A percentile compares a stretch with the other conserved stretches of the same genome.
Evolutionary conservation across 2,329 filamentous ascomycete genomes (phyloP).

Genomic region (Fusarium neocosmosporiellum): DNA sequence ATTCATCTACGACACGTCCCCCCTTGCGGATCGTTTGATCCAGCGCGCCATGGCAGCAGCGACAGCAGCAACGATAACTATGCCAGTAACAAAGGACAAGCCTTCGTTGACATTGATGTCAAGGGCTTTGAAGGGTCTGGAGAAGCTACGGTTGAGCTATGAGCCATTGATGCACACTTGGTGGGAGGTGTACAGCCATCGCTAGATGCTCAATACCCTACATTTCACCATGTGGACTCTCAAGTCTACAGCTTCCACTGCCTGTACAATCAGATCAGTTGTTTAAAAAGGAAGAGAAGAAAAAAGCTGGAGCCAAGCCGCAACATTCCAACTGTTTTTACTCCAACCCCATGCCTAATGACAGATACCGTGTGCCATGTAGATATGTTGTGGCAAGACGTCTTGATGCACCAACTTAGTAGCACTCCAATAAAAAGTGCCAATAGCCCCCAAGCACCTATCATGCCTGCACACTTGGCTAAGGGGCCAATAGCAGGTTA

Average conservation of each 20-base stretch:
- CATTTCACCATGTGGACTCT: neutral
- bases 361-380: neutral
- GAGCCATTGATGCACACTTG: neutral
- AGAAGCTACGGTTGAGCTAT: neutral
- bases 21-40: conserved; percentile 5
- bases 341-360: neutral
- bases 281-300: fast-evolving
- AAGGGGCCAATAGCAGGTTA: too few relatives aligned
- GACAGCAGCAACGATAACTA: neutral
- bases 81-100: neutral
- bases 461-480: too few relatives aligned
- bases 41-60: neutral
- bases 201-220: neutral
- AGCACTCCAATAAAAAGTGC: too few relatives aligned
- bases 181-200: neutral
- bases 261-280: neutral
- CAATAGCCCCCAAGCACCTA: too few relatives aligned
- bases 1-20: conserved; percentile 12
- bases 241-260: neutral
- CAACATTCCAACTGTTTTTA: neutral
- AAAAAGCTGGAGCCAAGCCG: neutral
- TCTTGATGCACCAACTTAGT: too few relatives aligned
- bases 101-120: neutral
- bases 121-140: neutral
- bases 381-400: neutral